Base-by-base conservation (phyloP, 1,139 yeast species). In the Pichia sp. region DNA sequence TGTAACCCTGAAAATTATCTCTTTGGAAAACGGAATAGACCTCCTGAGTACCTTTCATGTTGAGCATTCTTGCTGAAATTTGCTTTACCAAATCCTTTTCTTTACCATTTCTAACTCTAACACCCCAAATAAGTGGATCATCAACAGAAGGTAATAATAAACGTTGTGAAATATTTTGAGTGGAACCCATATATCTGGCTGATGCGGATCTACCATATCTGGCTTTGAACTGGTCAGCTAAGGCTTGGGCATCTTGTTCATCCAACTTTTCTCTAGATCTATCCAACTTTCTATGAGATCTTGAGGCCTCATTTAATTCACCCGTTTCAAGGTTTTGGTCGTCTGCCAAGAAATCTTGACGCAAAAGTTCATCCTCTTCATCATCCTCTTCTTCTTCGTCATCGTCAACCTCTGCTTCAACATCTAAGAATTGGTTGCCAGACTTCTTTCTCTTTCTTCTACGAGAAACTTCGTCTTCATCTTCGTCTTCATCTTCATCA, bases 381-480 rank as follows among this genome's bases (percentile, higher is more conserved):
- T 87, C 81, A 49, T 76, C 95, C 55, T 90, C 97, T 42, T 87
- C 90, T 37, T 92, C 98, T 54, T 92, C 98, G 49, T 92, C 98
- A 55, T 92, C 98, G 63, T 94, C 96, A 48, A 92, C 99, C 63
- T 92, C 98, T 49, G 99, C 99, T 71, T 92, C 98, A 46, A 92
- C 95, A 84, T 92, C 99, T 66, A 92, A 75, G 65, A 92, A 92
- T 71, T 85, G 92, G 64, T 92, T 92, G 43, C 82, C 79, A 58
- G 83, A 72, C 63, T 80, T 74, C 66, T 82, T 72, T 64, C 78
- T 77, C 63, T 72, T 70, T 34, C 67, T 64, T 46, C 67, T 60
- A 3, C 67, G 66, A 7, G 65, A 64, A 16, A 64, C 71, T n/a
- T 69, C 76, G 2, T 72, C 76, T 1, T 73, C 78, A 1, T 73